Percentiles rank a stretch among this genome's conserved stretches.
These are phyloP conservation scores for Cutaneotrichosporon sp. DNA, from an alignment of 1,284 basidiomycete genomes.

Conservation along the genomic window DNA sequence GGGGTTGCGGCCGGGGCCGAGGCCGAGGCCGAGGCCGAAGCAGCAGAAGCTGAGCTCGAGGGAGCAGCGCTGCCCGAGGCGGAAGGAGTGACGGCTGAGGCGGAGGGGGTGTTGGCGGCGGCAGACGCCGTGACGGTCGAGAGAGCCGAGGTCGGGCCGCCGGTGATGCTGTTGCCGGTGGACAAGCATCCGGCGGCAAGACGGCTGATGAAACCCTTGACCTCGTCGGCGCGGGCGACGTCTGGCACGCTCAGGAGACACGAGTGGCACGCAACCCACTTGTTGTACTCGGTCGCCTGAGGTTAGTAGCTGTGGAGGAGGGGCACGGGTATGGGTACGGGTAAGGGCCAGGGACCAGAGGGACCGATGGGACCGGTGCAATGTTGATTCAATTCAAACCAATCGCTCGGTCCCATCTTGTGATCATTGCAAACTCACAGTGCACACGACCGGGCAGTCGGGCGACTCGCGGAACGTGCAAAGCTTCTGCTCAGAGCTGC, in stretches of 20 bases:
- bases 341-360: not conserved
- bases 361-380: not conserved
- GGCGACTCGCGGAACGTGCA: constrained; percentile 8
- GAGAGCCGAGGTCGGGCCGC: not conserved
- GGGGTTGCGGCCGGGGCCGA: not conserved
- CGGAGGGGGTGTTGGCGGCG: not conserved
- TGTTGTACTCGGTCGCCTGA: constrained; percentile 4
- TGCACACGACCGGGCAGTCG: not conserved
- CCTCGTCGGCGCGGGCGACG: not conserved
- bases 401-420: not conserved
- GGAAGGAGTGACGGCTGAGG: not conserved
- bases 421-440: not conserved
- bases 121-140: not conserved
- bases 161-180: not conserved
- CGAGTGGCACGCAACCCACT: constrained; percentile 4
- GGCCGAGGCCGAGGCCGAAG: not conserved
- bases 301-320: not conserved
- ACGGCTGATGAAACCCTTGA: not conserved
- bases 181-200: constrained; percentile 1
- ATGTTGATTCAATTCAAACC: not conserved
- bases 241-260: not conserved
- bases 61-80: not conserved
- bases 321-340: no score
- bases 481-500: not conserved
- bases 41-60: not conserved